Base-by-base conservation (phyloP, 2,329 filamentous ascomycete genomes). In the Knufia fluminis region DNA sequence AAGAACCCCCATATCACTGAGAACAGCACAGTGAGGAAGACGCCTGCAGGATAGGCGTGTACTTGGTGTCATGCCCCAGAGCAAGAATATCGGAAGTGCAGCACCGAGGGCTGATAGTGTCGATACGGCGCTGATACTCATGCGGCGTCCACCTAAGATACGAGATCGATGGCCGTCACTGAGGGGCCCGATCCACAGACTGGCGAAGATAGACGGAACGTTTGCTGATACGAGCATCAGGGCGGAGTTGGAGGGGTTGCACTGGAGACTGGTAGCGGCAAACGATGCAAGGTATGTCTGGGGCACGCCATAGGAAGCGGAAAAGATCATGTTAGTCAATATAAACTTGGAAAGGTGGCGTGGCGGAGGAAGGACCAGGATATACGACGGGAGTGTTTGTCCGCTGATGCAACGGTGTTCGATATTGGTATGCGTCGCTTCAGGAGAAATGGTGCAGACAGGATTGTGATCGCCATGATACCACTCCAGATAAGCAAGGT, bases 401-500 rank as follows among this genome's bases (percentile, higher is more conserved):
- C 9, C 8, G 9, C 22, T 24, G 32, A 9, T 22, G 28, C 7
- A 7, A 31, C 28, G 7, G 28, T 31, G 28, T 31, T 31, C 14
- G 17, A 35, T 20, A 33, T 22, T 35, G 36, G 28, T 31, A 50
- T 24, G 4, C 46, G 50, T 28, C 24, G 41, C 53, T 59, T 10
- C 60, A 56, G 8, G 59, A 52, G 28, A 58, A 59, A 20, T 44
- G 55, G 1, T 57, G 32, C n/a, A 55, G 48, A 7, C 57, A 51
- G 4, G 60, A 59, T 4, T 7, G 48, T 50, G 6, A 35, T 16
- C 4, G 24, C 20, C 3, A 32, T 38, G 12, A 53, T 45, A 17
- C 74, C 57, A 2, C 70, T 66, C 63, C 71, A 76, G 3, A 69
- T 65, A 17, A 68, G 62, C 10, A 76, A 55, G 2, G 72, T 71